Percentiles rank a stretch among this genome's conserved stretches.
phyloP scores from a whole-genome alignment of 2,329 filamentous ascomycete genomes.

The Mycosphaerelloides madeirae region DNA sequence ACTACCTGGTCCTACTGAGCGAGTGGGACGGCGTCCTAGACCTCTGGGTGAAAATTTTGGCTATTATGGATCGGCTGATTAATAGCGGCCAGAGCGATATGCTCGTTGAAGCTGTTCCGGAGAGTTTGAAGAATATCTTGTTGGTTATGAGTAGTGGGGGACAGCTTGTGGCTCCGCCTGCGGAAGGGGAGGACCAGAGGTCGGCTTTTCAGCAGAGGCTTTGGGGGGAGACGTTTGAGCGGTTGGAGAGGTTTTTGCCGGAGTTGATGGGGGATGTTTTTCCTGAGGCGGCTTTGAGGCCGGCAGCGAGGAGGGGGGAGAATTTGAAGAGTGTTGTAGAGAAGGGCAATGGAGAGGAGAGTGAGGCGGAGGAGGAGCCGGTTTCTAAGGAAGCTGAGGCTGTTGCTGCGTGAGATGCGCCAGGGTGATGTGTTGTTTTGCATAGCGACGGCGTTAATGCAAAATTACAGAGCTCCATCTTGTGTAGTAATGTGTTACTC shows the following conservation, averaged over 20 bases:
- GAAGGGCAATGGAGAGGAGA: slow-evolving; percentile 3
- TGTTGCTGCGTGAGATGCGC: neutral
- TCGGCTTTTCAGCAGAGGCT: slow-evolving; percentile 48
- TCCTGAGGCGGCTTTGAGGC: slow-evolving; percentile 38
- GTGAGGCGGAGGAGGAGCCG: slow-evolving; percentile 1
- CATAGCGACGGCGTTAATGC: slow-evolving; percentile 5
- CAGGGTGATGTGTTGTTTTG: neutral
- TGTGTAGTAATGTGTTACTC: no score
- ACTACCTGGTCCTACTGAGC: slow-evolving; percentile 80
- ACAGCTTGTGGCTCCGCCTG: slow-evolving; percentile 65
- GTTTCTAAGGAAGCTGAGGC: neutral
- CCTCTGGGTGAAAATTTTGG: slow-evolving; percentile 89
- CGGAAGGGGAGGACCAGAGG: slow-evolving; percentile 35
- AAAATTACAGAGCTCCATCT: no score
- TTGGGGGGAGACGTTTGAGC: slow-evolving; percentile 58
- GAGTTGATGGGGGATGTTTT: slow-evolving; percentile 57
- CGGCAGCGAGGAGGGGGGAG: slow-evolving; percentile 6
- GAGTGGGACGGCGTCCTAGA: slow-evolving; percentile 86
- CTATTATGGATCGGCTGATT: slow-evolving; percentile 93
- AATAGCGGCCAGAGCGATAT: slow-evolving; percentile 76
- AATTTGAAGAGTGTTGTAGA: neutral
- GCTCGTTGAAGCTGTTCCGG: slow-evolving; percentile 88
- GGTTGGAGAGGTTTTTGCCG: slow-evolving; percentile 57
- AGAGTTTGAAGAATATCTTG: slow-evolving; percentile 92
- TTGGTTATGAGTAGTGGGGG: slow-evolving; percentile 91